phyloP scores from a whole-genome alignment of 495 filamentous ascomycete species.

The Trichoderma orchidacearum region DNA sequence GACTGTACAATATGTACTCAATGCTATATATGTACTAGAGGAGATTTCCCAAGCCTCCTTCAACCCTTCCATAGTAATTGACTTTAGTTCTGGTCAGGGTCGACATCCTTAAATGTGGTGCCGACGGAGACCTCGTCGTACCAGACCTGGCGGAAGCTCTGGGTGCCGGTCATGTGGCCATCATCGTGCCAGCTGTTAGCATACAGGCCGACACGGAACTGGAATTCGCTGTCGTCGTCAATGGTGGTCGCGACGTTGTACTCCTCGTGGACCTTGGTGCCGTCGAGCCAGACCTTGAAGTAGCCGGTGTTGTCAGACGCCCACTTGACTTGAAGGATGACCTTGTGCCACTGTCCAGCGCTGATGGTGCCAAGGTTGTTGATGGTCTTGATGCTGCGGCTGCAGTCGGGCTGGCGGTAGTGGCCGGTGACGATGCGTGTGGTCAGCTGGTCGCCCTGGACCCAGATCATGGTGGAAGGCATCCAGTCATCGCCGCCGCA shows the following conservation, averaged over 20 bases:
- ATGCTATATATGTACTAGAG: no score
- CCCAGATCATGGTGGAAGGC: constrained; percentile 40
- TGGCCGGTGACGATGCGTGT: constrained; percentile 33
- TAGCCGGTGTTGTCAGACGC: constrained; percentile 29
- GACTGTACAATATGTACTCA: no score
- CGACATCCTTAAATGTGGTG: constrained; percentile 26
- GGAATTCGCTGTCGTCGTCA: constrained; percentile 28
- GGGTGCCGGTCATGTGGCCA: constrained; percentile 26
- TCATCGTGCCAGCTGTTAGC: constrained; percentile 44
- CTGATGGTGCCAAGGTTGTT: constrained; percentile 24
- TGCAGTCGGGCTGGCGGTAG: constrained; percentile 13
- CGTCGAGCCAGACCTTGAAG: constrained; percentile 39
- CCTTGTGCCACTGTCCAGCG: constrained; percentile 33
- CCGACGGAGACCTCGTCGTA: constrained; percentile 39
- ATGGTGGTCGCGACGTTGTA: constrained; percentile 31
- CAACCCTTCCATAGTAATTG: not conserved
- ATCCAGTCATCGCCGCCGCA: constrained; percentile 33
- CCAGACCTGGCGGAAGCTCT: constrained; percentile 37
- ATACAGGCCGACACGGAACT: constrained; percentile 41
- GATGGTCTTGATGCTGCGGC: constrained; percentile 18
- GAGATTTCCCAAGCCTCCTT: no score
- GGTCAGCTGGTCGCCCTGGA: constrained; percentile 30
- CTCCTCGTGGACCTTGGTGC: constrained; percentile 29
- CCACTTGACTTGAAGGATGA: constrained; percentile 38
- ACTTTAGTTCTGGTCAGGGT: not conserved